phyloP scores from a whole-genome alignment of 2,329 filamentous ascomycete genomes.

The Lecanosticta acicola region DNA sequence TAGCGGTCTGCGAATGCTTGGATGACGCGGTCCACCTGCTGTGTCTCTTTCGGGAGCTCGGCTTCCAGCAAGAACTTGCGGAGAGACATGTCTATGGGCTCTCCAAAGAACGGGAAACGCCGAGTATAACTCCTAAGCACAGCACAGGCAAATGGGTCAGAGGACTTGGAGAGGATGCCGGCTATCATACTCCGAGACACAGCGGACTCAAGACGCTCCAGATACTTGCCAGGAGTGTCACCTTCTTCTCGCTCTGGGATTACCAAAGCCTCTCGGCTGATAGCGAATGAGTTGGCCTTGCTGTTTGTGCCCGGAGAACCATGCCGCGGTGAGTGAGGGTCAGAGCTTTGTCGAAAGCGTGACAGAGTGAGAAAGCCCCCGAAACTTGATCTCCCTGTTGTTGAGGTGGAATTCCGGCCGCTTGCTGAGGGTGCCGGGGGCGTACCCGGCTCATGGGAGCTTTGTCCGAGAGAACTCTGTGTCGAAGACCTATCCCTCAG shows the following conservation, averaged over 20 bases:
- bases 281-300: constrained; percentile 76
- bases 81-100: constrained; percentile 96
- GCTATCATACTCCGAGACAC: constrained; percentile 79
- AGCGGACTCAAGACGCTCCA: constrained; percentile 74
- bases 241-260: constrained; percentile 77
- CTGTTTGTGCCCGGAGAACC: constrained; percentile 69
- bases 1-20: constrained; percentile 95
- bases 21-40: constrained; percentile 92
- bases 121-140: constrained; percentile 93
- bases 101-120: constrained; percentile 88
- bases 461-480: constrained; percentile 71
- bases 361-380: constrained; percentile 77
- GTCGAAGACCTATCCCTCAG: constrained; percentile 80
- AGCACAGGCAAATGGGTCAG: constrained; percentile 73
- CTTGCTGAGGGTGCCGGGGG: constrained; percentile 52
- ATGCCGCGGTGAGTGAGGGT: constrained; percentile 60
- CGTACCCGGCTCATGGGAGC: constrained; percentile 65
- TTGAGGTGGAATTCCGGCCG: constrained; percentile 73
- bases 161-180: constrained; percentile 76
- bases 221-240: constrained; percentile 84
- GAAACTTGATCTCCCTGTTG: constrained; percentile 81
- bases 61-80: constrained; percentile 95
- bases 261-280: constrained; percentile 62
- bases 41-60: constrained; percentile 91
- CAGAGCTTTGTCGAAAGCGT: constrained; percentile 75